phyloP scores from a whole-genome alignment of 768 basidiomycete species.

The Boletus subparvulus region DNA sequence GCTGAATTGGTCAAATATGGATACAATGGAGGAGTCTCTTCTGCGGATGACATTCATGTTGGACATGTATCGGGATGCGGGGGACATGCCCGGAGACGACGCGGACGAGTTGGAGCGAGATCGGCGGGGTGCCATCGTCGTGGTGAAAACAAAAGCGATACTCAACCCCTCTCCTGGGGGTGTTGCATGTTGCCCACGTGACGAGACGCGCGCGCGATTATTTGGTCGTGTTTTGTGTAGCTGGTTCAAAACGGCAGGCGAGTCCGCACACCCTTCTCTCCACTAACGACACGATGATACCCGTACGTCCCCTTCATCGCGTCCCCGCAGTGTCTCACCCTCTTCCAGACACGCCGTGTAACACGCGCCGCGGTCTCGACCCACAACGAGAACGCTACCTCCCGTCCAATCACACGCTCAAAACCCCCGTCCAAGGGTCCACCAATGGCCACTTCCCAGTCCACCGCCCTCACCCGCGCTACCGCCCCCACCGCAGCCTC shows the following conservation, averaged over 20 bases:
- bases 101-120: conserved; percentile 30
- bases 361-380: conserved; percentile 54
- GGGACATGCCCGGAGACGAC: conserved; percentile 54
- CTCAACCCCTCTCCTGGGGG: conserved; percentile 19
- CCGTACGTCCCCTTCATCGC: conserved; percentile 33
- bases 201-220: conserved; percentile 37
- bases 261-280: conserved; percentile 31
- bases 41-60: conserved; percentile 81
- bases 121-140: conserved; percentile 22
- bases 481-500: conserved; percentile 41
- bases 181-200: conserved; percentile 30
- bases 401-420: conserved; percentile 60
- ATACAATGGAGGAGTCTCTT: conserved; percentile 74
- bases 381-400: conserved; percentile 68
- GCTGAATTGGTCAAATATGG: conserved; percentile 85
- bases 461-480: conserved; percentile 41
- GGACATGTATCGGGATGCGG: conserved; percentile 63
- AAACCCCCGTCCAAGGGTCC: conserved; percentile 48
- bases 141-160: neutral
- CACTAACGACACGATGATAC: conserved; percentile 38
- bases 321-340: neutral
- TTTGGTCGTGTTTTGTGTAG: conserved; percentile 38
- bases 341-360: conserved; percentile 58
- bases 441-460: conserved; percentile 36
- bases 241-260: conserved; percentile 37